A percentile compares a stretch with the other conserved stretches of the same genome.
These are phyloP conservation scores for Basidiobolus meristosporus DNA, from an alignment of 371 early-diverging fungal species.

Conservation along the genomic window DNA sequence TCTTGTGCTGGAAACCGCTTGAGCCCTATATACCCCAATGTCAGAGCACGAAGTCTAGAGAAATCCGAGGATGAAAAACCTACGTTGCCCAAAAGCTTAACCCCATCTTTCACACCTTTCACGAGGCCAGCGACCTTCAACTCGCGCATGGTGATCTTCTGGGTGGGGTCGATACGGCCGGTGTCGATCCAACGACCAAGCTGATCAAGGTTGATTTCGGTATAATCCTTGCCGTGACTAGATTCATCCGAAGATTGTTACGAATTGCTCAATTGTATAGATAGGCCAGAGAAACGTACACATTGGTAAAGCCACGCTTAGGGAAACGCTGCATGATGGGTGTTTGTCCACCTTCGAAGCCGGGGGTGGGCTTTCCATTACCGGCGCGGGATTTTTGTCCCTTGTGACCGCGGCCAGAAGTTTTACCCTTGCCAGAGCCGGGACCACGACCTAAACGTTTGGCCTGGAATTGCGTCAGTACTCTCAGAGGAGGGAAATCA, in stretches of 20 bases:
- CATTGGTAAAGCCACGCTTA: constrained; percentile 74
- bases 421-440: constrained; percentile 74
- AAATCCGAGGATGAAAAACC: constrained; percentile 2
- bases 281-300: too few relatives aligned
- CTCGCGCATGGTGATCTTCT: constrained; percentile 69
- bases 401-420: constrained; percentile 83
- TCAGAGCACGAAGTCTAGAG: neutral
- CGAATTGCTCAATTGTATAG: neutral
- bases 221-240: constrained; percentile 44
- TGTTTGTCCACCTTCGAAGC: constrained; percentile 91
- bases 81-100: constrained; percentile 66
- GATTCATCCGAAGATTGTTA: too few relatives aligned
- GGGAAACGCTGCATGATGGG: constrained; percentile 66
- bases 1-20: constrained; percentile 32
- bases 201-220: constrained; percentile 66
- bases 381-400: constrained; percentile 78
- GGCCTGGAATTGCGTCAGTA: too few relatives aligned
- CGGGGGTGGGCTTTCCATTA: constrained; percentile 57
- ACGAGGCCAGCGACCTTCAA: constrained; percentile 57
- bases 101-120: constrained; percentile 67
- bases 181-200: constrained; percentile 81
- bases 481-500: too few relatives aligned
- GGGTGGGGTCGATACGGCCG: constrained; percentile 63
- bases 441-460: constrained; percentile 70
- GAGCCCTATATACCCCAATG: constrained; percentile 25